Conservation (phyloP, 495 filamentous ascomycete genomes). For the Aspergillus wentii region DNA sequence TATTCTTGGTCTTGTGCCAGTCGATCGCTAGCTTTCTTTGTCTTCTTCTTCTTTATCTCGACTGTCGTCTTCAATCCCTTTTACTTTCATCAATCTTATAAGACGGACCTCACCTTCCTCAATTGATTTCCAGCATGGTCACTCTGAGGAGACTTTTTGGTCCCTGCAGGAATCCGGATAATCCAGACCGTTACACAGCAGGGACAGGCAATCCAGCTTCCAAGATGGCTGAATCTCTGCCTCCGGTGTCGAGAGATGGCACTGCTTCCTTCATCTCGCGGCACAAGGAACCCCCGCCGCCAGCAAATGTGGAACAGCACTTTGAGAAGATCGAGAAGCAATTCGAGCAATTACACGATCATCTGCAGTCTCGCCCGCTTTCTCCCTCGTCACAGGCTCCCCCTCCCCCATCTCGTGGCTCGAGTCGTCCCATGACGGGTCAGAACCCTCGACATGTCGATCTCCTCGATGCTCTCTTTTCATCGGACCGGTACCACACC, state of each 20-base stretch:
- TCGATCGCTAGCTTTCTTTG: too few relatives aligned
- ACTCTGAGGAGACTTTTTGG: constrained; percentile 32
- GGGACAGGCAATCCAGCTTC: constrained; percentile 3
- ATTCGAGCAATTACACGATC: constrained; percentile 36
- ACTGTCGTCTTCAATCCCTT: too few relatives aligned
- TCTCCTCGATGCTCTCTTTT: constrained; percentile 34
- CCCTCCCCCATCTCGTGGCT: constrained; percentile 15
- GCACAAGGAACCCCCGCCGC: constrained; percentile 8
- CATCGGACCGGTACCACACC: constrained; percentile 24
- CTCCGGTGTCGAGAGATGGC: too few relatives aligned
- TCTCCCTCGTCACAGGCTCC: constrained; percentile 23
- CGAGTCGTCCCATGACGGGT: constrained; percentile 8
- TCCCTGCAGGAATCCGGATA: constrained; percentile 8
- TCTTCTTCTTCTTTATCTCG: too few relatives aligned
- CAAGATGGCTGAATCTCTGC: too few relatives aligned
- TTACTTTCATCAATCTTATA: too few relatives aligned
- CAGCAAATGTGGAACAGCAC: constrained; percentile 23
- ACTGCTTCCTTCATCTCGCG: too few relatives aligned
- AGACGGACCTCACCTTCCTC: too few relatives aligned
- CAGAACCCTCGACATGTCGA: constrained; percentile 33
- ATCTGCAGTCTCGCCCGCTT: constrained; percentile 21
- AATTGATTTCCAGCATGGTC: constrained; percentile 33
- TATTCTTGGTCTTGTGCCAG: too few relatives aligned
- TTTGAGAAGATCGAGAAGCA: constrained; percentile 38
- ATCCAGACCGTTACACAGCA: constrained; percentile 10